phyloP scores from a whole-genome alignment of 148 eudicot genomes.

The Rhododendron ovatum region DNA sequence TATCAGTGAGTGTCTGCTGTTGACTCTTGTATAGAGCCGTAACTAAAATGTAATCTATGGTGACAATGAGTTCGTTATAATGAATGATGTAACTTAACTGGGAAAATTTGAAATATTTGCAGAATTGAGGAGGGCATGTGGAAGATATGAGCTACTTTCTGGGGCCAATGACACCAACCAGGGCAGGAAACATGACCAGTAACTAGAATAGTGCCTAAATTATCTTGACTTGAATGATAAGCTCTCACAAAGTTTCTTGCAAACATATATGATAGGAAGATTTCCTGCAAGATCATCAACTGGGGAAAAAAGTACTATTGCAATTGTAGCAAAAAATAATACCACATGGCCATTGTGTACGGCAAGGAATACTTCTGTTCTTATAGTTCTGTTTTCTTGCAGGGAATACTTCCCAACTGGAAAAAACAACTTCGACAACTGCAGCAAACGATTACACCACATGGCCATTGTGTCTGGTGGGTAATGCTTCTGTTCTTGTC shows the following conservation, averaged over 20 bases:
- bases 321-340: not conserved
- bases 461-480: not conserved
- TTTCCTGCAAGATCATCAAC: not conserved
- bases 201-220: not conserved
- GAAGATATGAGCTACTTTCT: not conserved
- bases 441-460: not conserved
- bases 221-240: not conserved
- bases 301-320: not conserved
- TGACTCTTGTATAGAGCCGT: constrained; percentile 38
- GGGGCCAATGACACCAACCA: not conserved
- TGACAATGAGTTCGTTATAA: not conserved
- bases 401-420: not conserved
- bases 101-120: not conserved
- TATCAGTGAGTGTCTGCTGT: constrained; percentile 28
- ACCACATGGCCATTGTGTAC: not conserved
- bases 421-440: not conserved
- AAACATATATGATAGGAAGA: not conserved
- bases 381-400: not conserved
- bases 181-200: not conserved
- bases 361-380: not conserved
- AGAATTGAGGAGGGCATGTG: not conserved
- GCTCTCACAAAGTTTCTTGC: not conserved
- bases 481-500: not conserved
- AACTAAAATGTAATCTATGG: not conserved
- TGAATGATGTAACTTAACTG: not conserved